Conservation (phyloP, 129 eudicot genomes). For the Artemisia annua region DNA sequence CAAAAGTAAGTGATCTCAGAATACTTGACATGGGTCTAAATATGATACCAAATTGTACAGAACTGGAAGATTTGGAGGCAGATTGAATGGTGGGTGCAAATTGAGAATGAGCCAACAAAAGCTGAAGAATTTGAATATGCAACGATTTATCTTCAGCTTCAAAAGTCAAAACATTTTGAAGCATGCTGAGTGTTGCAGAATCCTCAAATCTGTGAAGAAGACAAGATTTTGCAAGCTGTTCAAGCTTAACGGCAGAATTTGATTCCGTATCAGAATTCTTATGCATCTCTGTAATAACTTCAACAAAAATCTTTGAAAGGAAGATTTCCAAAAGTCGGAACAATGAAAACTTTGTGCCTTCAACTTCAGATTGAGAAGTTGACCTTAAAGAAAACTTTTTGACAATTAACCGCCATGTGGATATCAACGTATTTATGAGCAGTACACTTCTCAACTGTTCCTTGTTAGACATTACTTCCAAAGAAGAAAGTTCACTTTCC, state of each 20-base stretch:
- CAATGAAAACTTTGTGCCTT: constrained; percentile 33
- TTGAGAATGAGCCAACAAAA: constrained; percentile 78
- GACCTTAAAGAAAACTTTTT: constrained; percentile 42
- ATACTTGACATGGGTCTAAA: constrained; percentile 82
- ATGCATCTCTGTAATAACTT: constrained; percentile 43
- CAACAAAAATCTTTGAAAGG: constrained; percentile 44
- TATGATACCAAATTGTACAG: constrained; percentile 55
- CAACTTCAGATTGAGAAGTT: constrained; percentile 21
- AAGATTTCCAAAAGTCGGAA: constrained; percentile 66
- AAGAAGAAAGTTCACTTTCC: constrained; percentile 2
- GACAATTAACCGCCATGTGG: constrained; percentile 62
- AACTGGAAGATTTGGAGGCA: constrained; percentile 33
- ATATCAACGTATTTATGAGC: constrained; percentile 53
- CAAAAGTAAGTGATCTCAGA: constrained; percentile 51
- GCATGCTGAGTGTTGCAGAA: constrained; percentile 48
- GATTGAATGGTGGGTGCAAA: constrained; percentile 49
- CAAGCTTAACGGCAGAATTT: constrained; percentile 51
- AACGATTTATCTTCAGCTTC: constrained; percentile 48
- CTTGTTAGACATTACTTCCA: constrained; percentile 33
- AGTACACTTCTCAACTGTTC: constrained; percentile 33
- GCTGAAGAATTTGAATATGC: constrained; percentile 49
- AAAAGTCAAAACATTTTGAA: constrained; percentile 45
- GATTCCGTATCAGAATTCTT: constrained; percentile 32
- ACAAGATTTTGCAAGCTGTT: constrained; percentile 57
- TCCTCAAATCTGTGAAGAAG: constrained; percentile 84